Evolutionary conservation across 768 basidiomycete species (phyloP), one percentile per base, ranked within the genome.

Genomic region (Suillus subluteus): DNA sequence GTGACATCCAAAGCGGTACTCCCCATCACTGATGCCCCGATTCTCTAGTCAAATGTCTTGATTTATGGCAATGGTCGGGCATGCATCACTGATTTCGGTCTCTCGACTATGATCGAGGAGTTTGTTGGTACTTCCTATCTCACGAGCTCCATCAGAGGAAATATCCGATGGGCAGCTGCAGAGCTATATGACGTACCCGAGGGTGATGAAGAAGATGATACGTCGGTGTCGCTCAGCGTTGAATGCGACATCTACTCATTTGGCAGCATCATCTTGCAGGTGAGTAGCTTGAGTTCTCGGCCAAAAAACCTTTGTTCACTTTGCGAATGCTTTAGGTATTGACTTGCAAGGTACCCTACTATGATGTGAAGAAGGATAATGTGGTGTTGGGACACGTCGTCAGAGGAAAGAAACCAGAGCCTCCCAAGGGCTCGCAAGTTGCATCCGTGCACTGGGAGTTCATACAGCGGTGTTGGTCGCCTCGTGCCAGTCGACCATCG

Each of bases 131-230:
- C 74, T 72, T 70, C 71, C 38, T 75, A 69, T 35, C 70, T 73
- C 62, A 76, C 74, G n/a, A 81, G 81, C 74, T 30, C 54, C 16
- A 56, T 77, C 30, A 69, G 71, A 38, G 85, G 84, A 6, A 78
- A 77, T 23, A 74, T 84, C 32, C 79, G 81, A 3, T 86, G 84
- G 77, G 80, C 84, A n/a, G 85, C 84, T 66, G 75, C 83, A 0
- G 73, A 79, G 13, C 32, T 63, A n/a, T 50, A n/a, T 18, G 32
- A 26, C 12, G 12, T 35, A 35, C 26, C 26, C 11, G 50, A 50
- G 6, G 23, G 13, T 23, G 23, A 50, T 30, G 52, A 2, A 54
- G 35, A 40, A 21, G 64, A 30, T 52, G 26, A 58, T 43, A 11
- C 13, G 12, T 3, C 7, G 21, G 12, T 46, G 12, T 30, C 40